phyloP scores from a whole-genome alignment of 1,284 basidiomycete species.

The Marasmius tenuissimus region DNA sequence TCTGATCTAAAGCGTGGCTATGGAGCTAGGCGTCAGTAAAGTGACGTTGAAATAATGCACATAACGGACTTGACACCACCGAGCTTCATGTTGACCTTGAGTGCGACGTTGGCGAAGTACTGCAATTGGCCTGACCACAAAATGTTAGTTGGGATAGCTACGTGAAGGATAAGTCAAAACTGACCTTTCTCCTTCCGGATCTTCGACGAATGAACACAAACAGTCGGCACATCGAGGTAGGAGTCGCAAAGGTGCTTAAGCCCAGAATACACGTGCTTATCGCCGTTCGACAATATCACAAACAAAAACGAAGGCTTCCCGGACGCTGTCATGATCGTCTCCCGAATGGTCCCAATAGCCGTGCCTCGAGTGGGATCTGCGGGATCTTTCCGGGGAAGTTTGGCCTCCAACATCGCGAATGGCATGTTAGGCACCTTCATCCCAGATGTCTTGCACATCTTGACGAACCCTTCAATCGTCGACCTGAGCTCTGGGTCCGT shows the following conservation, averaged over 20 bases:
- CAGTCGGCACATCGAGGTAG: conserved; percentile 61
- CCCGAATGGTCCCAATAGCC: conserved; percentile 39
- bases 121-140: conserved; percentile 51
- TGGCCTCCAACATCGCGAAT: conserved; percentile 29
- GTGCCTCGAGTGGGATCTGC: conserved; percentile 48
- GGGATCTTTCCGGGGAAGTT: conserved; percentile 43
- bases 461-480: conserved; percentile 47
- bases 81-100: conserved; percentile 82
- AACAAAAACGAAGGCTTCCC: conserved; percentile 39
- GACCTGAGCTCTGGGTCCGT: conserved; percentile 49
- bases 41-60: not conserved
- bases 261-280: conserved; percentile 69
- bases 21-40: not conserved
- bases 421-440: conserved; percentile 49
- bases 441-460: conserved; percentile 60
- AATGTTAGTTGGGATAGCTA: not conserved
- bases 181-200: conserved; percentile 57
- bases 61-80: conserved; percentile 64
- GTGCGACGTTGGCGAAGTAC: conserved; percentile 76
- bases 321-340: conserved; percentile 24
- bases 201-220: conserved; percentile 68
- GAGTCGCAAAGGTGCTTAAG: conserved; percentile 72
- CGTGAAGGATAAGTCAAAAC: not conserved
- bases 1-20: conserved; percentile 55
- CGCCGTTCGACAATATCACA: conserved; percentile 63